Evolutionary conservation across 371 early-diverging fungal genomes (phyloP).

Genomic region (Mortierella sp.): DNA sequence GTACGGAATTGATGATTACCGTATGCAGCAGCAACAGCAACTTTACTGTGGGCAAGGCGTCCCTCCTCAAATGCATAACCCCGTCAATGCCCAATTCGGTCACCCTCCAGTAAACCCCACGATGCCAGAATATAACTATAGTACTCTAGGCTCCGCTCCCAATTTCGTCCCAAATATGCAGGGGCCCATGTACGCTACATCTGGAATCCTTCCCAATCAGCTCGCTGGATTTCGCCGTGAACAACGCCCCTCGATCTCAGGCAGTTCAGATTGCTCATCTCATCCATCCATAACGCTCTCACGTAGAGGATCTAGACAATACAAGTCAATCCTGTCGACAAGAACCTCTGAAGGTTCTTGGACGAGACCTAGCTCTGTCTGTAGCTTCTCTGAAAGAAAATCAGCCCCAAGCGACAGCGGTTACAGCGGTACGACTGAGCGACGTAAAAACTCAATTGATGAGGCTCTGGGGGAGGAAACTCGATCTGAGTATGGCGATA

Average conservation of each 20-base stretch:
- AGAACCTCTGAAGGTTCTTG: constrained; percentile 31
- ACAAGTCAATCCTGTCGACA: constrained; percentile 12
- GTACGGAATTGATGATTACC: constrained; percentile 30
- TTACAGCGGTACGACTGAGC: constrained; percentile 12
- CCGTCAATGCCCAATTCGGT: constrained; percentile 4
- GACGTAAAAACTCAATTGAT: background rate
- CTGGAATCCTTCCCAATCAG: background rate
- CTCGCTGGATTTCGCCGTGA: background rate
- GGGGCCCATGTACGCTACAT: background rate
- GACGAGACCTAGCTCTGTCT: constrained; percentile 10
- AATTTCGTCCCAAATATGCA: background rate
- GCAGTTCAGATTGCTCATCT: constrained; percentile 7
- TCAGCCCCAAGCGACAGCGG: constrained; percentile 26
- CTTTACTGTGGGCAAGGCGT: constrained; percentile 14
- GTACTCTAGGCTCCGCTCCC: background rate
- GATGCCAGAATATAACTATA: constrained; percentile 7
- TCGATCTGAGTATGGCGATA: background rate
- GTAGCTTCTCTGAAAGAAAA: background rate
- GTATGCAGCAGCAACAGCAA: constrained; percentile 35
- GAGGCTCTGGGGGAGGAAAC: constrained; percentile 3
- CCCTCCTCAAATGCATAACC: constrained; percentile 2
- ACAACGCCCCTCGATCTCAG: background rate
- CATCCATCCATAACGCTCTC: background rate
- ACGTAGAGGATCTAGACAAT: constrained; percentile 22
- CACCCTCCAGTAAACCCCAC: background rate